These are phyloP conservation scores for Komagataella phaffii DNA, from an alignment of 805 yeast species.

Conservation along the genomic window DNA sequence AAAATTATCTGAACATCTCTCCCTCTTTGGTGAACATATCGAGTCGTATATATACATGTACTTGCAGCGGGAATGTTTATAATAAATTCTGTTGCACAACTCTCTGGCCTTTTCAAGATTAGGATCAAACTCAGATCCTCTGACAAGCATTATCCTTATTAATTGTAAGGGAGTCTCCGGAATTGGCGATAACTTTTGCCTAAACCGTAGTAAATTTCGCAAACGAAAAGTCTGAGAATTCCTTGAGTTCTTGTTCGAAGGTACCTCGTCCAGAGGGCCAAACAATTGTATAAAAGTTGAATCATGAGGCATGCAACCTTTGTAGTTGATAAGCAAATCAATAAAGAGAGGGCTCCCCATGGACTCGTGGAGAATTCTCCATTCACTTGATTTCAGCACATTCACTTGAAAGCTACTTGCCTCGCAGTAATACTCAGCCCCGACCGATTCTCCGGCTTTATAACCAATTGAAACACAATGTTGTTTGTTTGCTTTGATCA, in stretches of 20 bases:
- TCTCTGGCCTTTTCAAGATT: slow-evolving; percentile 1
- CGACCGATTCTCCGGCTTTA: slow-evolving; percentile 16
- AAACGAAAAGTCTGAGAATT: background rate
- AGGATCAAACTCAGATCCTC: background rate
- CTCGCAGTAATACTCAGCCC: slow-evolving; percentile 16
- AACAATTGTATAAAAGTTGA: background rate
- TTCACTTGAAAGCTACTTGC: slow-evolving; percentile 24
- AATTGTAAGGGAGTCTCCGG: background rate
- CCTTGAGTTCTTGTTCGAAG: background rate
- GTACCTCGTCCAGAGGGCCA: background rate
- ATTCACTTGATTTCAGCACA: slow-evolving; percentile 25
- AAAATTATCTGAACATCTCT: slow-evolving; percentile 12
- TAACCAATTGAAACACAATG: slow-evolving; percentile 26
- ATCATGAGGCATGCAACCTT: slow-evolving; percentile 11
- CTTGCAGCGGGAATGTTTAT: slow-evolving; percentile 19
- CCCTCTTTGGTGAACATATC: slow-evolving; percentile 13
- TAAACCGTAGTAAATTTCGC: background rate
- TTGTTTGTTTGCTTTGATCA: slow-evolving; percentile 13
- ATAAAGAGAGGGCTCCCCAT: slow-evolving; percentile 28
- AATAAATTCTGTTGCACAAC: slow-evolving; percentile 11
- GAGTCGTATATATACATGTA: slow-evolving; percentile 24
- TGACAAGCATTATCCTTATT: background rate
- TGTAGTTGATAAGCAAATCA: slow-evolving; percentile 21
- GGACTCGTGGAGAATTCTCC: slow-evolving; percentile 26
- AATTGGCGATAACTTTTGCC: background rate